A percentile compares a stretch with the other conserved stretches of the same genome.
Conservation (phyloP, 2,329 filamentous ascomycete genomes). For the Ascochyta lentis region DNA sequence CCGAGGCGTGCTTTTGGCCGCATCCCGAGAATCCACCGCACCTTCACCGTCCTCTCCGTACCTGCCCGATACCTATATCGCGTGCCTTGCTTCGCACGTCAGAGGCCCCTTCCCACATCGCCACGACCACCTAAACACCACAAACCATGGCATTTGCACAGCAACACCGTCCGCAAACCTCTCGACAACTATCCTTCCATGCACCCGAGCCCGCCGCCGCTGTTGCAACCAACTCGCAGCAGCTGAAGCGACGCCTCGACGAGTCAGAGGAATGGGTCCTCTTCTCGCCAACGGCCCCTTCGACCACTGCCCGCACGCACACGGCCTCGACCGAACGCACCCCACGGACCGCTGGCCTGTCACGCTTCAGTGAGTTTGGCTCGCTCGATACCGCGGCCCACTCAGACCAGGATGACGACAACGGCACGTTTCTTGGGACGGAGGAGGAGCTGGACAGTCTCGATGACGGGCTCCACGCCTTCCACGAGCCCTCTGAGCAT, state of each 20-base stretch:
- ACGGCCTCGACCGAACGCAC: constrained; percentile 70
- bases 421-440: constrained; percentile 52
- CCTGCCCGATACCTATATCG: constrained; percentile 15
- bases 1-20: constrained; percentile 16
- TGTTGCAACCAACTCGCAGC: constrained; percentile 43
- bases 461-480: constrained; percentile 89
- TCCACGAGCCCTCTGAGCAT: constrained; percentile 67
- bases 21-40: neutral
- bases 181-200: constrained; percentile 46
- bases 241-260: constrained; percentile 59
- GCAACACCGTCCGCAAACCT: constrained; percentile 46
- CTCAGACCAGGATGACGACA: constrained; percentile 56
- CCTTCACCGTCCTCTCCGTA: constrained; percentile 6
- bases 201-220: constrained; percentile 33
- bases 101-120: constrained; percentile 19
- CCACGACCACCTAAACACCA: constrained; percentile 19
- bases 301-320: constrained; percentile 72
- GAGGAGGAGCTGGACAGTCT: constrained; percentile 87
- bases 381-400: constrained; percentile 74
- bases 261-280: constrained; percentile 95
- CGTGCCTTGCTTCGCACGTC: constrained; percentile 24
- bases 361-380: constrained; percentile 79
- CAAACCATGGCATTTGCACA: constrained; percentile 48
- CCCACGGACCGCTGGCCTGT: constrained; percentile 71
- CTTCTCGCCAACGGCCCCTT: constrained; percentile 71